phyloP scores from a whole-genome alignment of 148 eudicot species.

The Dysphania ambrosioides region DNA sequence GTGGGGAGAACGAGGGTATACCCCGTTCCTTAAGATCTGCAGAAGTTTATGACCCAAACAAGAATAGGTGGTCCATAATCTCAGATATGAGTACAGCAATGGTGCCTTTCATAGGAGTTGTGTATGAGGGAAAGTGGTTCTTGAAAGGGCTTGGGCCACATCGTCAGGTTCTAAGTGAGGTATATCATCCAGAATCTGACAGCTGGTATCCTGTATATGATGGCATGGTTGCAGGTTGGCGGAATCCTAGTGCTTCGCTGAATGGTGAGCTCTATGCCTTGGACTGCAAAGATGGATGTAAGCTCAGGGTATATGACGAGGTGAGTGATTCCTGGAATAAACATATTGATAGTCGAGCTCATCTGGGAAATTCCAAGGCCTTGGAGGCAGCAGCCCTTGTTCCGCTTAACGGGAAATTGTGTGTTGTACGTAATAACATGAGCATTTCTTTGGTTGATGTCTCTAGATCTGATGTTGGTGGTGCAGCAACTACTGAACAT shows the following conservation, averaged over 20 bases:
- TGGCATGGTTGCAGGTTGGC: conserved; percentile 89
- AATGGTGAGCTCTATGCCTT: conserved; percentile 71
- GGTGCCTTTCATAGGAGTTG: conserved; percentile 88
- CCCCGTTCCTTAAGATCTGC: conserved; percentile 74
- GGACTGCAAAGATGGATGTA: conserved; percentile 92
- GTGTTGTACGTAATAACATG: conserved; percentile 82
- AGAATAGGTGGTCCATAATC: conserved; percentile 74
- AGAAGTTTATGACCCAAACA: conserved; percentile 82
- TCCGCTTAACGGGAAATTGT: conserved; percentile 61
- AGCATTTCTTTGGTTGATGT: conserved; percentile 81
- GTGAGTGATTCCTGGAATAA: conserved; percentile 67
- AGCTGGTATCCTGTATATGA: conserved; percentile 64
- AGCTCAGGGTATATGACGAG: conserved; percentile 71
- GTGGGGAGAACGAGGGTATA: conserved; percentile 80
- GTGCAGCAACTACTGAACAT: conserved; percentile 40
- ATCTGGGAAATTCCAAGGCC: conserved; percentile 74
- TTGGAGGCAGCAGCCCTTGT: conserved; percentile 81
- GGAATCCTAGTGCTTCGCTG: conserved; percentile 68
- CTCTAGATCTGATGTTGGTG: conserved; percentile 34
- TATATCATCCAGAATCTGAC: conserved; percentile 67
- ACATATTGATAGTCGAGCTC: conserved; percentile 68
- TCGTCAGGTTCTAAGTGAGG: conserved; percentile 76
- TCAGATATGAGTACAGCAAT: conserved; percentile 87
- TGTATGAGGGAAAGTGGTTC: conserved; percentile 86
- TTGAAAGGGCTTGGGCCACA: conserved; percentile 83